These are phyloP conservation scores for Tetragonia tetragonoides DNA, from an alignment of 148 eudicot species.

Conservation along the genomic window DNA sequence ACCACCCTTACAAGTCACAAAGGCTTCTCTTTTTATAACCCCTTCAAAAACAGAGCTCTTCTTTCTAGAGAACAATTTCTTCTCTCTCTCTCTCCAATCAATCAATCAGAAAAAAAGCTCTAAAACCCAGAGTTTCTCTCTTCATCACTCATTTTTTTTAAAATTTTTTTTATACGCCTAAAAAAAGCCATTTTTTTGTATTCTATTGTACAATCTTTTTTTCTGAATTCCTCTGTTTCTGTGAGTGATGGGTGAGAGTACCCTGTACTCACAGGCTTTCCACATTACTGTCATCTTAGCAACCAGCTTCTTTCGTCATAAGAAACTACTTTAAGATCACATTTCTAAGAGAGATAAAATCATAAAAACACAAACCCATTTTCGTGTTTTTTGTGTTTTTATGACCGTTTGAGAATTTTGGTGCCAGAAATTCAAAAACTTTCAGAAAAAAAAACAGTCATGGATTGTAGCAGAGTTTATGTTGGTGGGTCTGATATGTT, in stretches of 20 bases:
- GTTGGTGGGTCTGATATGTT: constrained; percentile 19
- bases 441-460: constrained; percentile 9
- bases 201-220: neutral
- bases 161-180: neutral
- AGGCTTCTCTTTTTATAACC: neutral
- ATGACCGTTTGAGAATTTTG: constrained; percentile 13
- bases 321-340: constrained; percentile 5
- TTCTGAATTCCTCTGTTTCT: neutral
- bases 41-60: constrained; percentile 17
- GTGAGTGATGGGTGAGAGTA: constrained; percentile 37
- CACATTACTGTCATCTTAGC: constrained; percentile 21
- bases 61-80: constrained; percentile 28
- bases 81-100: constrained; percentile 29
- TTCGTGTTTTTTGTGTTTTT: neutral
- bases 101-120: constrained; percentile 17
- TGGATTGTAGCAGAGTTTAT: constrained; percentile 35
- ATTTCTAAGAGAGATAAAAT: neutral
- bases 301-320: constrained; percentile 33
- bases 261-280: constrained; percentile 20
- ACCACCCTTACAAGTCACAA: neutral
- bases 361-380: neutral
- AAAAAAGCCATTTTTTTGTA: neutral
- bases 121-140: constrained; percentile 13
- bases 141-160: constrained; percentile 8
- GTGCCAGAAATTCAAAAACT: constrained; percentile 2